Conservation (phyloP, 768 basidiomycete genomes). For the Pisolithus marmoratus region DNA sequence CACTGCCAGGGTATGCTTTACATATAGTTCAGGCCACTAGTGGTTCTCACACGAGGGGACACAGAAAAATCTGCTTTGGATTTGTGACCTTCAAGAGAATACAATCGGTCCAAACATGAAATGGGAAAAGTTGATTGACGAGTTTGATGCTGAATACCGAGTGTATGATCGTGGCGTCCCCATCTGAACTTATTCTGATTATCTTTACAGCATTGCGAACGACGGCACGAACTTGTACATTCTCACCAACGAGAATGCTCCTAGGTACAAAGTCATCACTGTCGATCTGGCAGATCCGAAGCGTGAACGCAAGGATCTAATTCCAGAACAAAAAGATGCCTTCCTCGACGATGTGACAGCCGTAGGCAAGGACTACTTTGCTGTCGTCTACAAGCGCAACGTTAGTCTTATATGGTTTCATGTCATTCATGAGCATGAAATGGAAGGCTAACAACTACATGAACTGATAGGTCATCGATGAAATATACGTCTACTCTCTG, state of each 20-base stretch:
- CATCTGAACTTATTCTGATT: constrained; percentile 1
- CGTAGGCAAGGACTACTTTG: constrained; percentile 52
- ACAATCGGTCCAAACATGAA: constrained; percentile 58
- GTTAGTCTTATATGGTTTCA: constrained; percentile 33
- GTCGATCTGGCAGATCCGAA: constrained; percentile 51
- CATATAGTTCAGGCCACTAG: background rate
- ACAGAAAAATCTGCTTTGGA: constrained; percentile 75
- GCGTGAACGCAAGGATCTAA: constrained; percentile 49
- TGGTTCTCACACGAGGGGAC: background rate
- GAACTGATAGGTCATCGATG: constrained; percentile 60
- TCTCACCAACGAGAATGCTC: constrained; percentile 59
- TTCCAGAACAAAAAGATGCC: constrained; percentile 64
- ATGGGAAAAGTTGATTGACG: constrained; percentile 67
- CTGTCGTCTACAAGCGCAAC: constrained; percentile 64
- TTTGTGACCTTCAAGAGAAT: constrained; percentile 56
- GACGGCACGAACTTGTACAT: constrained; percentile 59
- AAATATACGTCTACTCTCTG: constrained; percentile 65
- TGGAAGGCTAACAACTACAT: background rate
- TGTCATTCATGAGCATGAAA: background rate
- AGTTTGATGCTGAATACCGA: constrained; percentile 62
- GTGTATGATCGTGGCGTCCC: constrained; percentile 39
- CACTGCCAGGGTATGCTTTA: constrained; percentile 49
- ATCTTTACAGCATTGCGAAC: constrained; percentile 49
- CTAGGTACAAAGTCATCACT: constrained; percentile 60
- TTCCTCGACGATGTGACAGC: constrained; percentile 45